Percentiles rank a stretch among this genome's conserved stretches.
Evolutionary conservation across 139 green algal species (phyloP).

Genomic region (Chlorella vulgaris): DNA sequence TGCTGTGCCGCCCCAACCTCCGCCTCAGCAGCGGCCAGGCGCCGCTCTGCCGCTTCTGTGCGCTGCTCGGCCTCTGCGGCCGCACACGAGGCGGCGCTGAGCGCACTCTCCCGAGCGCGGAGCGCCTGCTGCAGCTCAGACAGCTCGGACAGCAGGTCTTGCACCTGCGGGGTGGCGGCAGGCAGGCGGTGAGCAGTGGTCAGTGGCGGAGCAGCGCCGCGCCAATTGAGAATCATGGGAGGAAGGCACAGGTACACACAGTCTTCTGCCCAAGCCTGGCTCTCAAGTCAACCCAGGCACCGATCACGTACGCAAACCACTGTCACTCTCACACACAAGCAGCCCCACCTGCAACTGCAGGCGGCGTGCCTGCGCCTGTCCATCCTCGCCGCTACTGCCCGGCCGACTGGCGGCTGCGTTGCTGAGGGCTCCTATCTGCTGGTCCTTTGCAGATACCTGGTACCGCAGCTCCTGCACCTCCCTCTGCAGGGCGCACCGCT

Average conservation of each 20-base stretch:
- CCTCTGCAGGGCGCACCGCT: not conserved
- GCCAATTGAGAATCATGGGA: too few species aligned
- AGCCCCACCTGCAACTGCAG: not conserved
- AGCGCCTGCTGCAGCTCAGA: not conserved
- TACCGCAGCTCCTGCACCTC: conserved; percentile 14
- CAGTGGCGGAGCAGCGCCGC: not conserved
- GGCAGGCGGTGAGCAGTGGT: too few species aligned
- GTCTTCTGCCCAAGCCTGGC: too few species aligned
- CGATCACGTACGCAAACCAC: too few species aligned
- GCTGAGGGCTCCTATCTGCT: conserved; percentile 31
- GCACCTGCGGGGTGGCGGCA: not conserved
- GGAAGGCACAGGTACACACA: too few species aligned
- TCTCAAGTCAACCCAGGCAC: too few species aligned
- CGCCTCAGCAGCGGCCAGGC: not conserved
- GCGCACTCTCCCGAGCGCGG: not conserved
- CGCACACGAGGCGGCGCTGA: not conserved
- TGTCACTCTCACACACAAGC: too few species aligned
- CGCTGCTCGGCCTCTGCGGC: conserved; percentile 12
- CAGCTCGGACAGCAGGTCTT: not conserved
- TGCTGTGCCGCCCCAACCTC: not conserved
- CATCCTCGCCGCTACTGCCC: not conserved
- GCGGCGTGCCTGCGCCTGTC: not conserved
- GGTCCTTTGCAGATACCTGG: conserved; percentile 26
- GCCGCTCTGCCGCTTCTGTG: not conserved
- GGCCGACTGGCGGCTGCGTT: not conserved